Evolutionary conservation across 176 grass and related monocot species (phyloP).

Genomic region (Oryza nivara): DNA sequence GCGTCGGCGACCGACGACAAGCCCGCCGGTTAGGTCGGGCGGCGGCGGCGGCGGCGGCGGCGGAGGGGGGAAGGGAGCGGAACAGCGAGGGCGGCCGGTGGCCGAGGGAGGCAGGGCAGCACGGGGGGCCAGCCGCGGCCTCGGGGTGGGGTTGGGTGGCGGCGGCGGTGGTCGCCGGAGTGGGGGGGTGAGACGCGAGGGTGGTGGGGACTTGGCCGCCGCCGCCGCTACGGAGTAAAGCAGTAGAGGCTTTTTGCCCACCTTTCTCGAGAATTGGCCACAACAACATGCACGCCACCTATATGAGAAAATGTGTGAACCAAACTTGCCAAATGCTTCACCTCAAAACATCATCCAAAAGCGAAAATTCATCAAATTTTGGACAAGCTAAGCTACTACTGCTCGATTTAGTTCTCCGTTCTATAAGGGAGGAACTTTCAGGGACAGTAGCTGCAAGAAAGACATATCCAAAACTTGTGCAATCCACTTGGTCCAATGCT

Average conservation of each 20-base stretch:
- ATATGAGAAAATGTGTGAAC: neutral
- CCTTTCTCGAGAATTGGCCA: neutral
- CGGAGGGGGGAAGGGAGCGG: neutral
- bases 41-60: neutral
- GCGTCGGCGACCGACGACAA: neutral
- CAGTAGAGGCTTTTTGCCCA: neutral
- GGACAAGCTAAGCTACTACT: neutral
- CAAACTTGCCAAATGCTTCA: neutral
- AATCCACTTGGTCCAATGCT: neutral
- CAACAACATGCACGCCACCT: neutral
- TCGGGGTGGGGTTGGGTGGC: neutral
- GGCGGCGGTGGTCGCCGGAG: neutral
- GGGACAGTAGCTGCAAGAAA: slow-evolving; percentile 34
- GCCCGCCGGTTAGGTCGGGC: neutral
- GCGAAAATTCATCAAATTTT: neutral
- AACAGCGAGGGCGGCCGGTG: neutral
- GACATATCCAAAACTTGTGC: slow-evolving; percentile 50
- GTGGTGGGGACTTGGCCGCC: neutral
- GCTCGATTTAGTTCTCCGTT: neutral
- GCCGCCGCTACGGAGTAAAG: neutral
- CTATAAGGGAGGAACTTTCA: slow-evolving; percentile 28
- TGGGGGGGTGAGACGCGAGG: neutral
- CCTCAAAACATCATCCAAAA: neutral
- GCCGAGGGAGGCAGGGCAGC: too few relatives aligned
- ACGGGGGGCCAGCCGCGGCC: neutral